Base-by-base conservation (phyloP, 371 early-diverging fungal genomes). In the Zychaea mexicana region DNA sequence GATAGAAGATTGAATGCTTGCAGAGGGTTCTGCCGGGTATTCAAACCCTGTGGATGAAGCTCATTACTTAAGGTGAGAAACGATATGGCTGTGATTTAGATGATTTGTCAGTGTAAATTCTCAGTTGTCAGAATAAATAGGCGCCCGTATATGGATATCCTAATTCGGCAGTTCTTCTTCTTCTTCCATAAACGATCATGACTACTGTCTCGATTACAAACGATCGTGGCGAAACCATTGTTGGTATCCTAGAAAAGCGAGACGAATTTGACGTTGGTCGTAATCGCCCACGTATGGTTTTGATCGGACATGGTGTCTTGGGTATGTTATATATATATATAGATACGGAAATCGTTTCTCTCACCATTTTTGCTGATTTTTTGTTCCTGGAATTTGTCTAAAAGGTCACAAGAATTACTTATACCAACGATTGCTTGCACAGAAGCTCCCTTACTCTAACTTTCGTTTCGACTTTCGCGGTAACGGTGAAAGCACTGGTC, bases 401-500 rank as follows among this genome's bases (percentile, higher is more conserved):
- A 36, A 36, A 83, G 87, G 87, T 7, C 87, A 87, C 66, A 87
- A 87, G 63, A 83, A 87, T 57, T 84, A 85, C 61, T 64, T 87
- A n/a, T 87, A 78, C 57, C 87, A 87, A 60, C 72, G 78, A n/a
- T 54, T 65, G n/a, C 62, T 87, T 26, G 82, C 85, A 26, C 67
- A 83, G 57, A 58, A 66, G 45, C 65, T 87, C 8, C 84, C 85
- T 1, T 79, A 78, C 60, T 77, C 85, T 36, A 83, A 77, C 27
- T 85, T 84, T 61, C 83, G 87, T 12, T 83, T 85, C 62, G 87
- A 87, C 62, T 84, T 84, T 62, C 69, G 87, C 24, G 87, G 87
- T 10, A 85, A 85, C 60, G 85, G 85, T 24, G 85, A 87, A 15
- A 84, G 85, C 60, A 72, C 74, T 17, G 87, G 87, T 13, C 45